Conservation (phyloP, 495 filamentous ascomycete genomes). For the Hypoxylon crocopeplum region DNA sequence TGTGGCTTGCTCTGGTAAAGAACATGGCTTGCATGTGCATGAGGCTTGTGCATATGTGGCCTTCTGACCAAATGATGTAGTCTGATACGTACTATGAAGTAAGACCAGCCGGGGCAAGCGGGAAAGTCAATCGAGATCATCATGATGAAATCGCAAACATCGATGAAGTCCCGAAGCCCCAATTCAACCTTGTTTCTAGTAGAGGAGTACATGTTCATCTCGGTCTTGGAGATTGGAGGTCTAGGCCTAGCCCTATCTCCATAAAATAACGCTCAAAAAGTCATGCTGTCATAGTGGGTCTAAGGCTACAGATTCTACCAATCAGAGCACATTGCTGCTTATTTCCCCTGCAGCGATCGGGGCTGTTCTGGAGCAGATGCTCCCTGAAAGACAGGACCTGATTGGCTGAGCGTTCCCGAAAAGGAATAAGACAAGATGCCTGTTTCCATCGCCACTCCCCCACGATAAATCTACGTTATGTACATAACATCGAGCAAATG, state of each 20-base stretch:
- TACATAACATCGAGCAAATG: slow-evolving; percentile 1
- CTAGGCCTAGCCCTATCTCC: slow-evolving; percentile 21
- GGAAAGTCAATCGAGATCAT: slow-evolving; percentile 29
- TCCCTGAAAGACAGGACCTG: neutral
- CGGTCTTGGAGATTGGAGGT: neutral
- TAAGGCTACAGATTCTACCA: neutral
- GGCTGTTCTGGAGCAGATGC: slow-evolving; percentile 16
- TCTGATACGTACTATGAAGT: slow-evolving; percentile 15
- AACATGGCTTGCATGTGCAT: neutral
- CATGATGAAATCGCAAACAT: slow-evolving; percentile 22
- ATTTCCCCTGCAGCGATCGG: slow-evolving; percentile 27
- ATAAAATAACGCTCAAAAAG: slow-evolving; percentile 27
- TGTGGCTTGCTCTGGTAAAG: slow-evolving; percentile 15
- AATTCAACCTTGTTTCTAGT: slow-evolving; percentile 5
- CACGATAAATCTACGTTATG: slow-evolving; percentile 16
- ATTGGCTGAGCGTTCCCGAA: slow-evolving; percentile 31
- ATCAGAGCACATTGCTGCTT: neutral
- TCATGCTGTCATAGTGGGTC: slow-evolving; percentile 36
- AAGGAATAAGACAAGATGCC: slow-evolving; percentile 18
- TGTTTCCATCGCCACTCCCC: slow-evolving; percentile 15
- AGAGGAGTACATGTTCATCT: neutral
- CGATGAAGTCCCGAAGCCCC: neutral
- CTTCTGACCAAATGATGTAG: slow-evolving; percentile 12
- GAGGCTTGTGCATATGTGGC: slow-evolving; percentile 12
- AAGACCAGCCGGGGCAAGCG: slow-evolving; percentile 10